These are phyloP conservation scores for Prunus yedoensis DNA, from an alignment of 331 rosid species.

Conservation along the genomic window DNA sequence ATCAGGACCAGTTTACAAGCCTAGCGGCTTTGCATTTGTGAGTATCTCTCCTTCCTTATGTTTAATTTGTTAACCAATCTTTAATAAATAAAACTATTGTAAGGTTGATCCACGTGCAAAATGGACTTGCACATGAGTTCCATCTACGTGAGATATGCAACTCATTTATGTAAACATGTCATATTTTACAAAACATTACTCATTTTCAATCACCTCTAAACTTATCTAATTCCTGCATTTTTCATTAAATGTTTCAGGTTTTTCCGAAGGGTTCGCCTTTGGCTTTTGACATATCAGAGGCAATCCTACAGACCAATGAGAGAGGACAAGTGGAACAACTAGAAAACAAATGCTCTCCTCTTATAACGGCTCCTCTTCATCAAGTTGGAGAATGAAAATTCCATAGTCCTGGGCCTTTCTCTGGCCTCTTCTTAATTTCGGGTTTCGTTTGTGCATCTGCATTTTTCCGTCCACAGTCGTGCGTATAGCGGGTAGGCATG, in stretches of 20 bases:
- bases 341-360: constrained; percentile 37
- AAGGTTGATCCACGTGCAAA: too few relatives aligned
- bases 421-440: constrained; percentile 37
- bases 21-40: constrained; percentile 64
- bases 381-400: constrained; percentile 3
- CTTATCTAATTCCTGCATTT: not conserved
- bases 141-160: too few relatives aligned
- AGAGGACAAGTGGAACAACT: constrained; percentile 36
- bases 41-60: constrained; percentile 17
- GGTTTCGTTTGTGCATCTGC: constrained; percentile 27
- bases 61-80: not conserved
- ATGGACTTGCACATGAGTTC: too few relatives aligned
- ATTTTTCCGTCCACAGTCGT: constrained; percentile 21
- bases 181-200: too few relatives aligned
- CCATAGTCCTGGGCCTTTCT: constrained; percentile 40
- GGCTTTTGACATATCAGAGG: constrained; percentile 39
- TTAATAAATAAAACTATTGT: too few relatives aligned
- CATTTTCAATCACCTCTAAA: too few relatives aligned
- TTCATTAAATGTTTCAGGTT: constrained; percentile 14
- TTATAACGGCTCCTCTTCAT: constrained; percentile 28
- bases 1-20: constrained; percentile 42
- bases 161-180: too few relatives aligned
- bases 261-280: constrained; percentile 42
- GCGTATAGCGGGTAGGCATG: constrained; percentile 9
- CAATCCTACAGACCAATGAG: constrained; percentile 36